Evolutionary conservation across 2,329 filamentous ascomycete species (phyloP).

Genomic region (Arthrinium phaeospermum): DNA sequence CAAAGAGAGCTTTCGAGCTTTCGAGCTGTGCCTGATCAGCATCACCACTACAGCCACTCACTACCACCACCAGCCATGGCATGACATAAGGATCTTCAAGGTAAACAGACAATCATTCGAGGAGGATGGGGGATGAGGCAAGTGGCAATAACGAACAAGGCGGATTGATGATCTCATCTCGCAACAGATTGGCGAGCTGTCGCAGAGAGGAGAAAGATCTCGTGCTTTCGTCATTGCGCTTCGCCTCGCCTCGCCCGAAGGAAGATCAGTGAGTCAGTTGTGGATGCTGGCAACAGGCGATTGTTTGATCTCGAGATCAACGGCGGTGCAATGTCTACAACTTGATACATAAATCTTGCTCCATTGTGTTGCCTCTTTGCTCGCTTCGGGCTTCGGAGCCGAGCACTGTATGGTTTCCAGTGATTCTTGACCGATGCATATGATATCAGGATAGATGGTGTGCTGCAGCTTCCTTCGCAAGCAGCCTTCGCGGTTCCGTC

Average conservation of each 20-base stretch:
- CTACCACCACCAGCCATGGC: background rate
- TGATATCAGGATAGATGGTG: background rate
- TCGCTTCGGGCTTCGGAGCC: background rate
- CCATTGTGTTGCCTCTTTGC: background rate
- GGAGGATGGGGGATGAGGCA: background rate
- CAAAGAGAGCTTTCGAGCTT: background rate
- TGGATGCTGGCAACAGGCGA: background rate
- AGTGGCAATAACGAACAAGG: background rate
- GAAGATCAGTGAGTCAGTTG: background rate
- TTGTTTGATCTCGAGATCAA: background rate
- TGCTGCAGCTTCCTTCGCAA: background rate
- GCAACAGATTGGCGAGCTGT: slow-evolving; percentile 4
- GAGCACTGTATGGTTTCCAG: background rate
- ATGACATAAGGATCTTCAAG: background rate
- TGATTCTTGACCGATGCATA: background rate
- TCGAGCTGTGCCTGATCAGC: background rate
- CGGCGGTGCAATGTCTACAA: background rate
- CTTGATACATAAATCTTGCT: background rate
- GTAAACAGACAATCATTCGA: slow-evolving; percentile 1
- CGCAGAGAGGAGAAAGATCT: background rate
- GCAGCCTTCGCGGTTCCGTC: background rate
- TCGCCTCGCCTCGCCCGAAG: background rate
- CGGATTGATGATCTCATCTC: background rate
- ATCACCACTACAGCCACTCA: background rate
- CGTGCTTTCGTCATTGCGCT: background rate